Evolutionary conservation across 768 basidiomycete genomes (phyloP).

Genomic region (Phylloporus sp.): DNA sequence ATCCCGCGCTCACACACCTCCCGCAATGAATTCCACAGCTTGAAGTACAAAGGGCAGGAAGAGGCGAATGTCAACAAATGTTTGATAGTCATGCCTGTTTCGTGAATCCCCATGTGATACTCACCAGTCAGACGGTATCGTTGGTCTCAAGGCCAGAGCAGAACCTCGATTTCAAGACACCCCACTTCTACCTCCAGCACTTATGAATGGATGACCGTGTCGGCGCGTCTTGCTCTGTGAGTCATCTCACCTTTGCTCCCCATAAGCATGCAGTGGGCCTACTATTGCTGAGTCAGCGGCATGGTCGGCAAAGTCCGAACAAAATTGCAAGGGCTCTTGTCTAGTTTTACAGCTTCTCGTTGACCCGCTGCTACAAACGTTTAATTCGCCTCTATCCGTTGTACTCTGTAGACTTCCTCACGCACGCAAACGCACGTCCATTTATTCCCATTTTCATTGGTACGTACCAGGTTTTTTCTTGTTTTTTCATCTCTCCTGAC

Average conservation of each 20-base stretch:
- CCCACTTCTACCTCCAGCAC: too few species aligned
- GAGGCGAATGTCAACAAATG: too few species aligned
- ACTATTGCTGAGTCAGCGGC: conserved; percentile 30
- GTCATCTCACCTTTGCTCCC: too few species aligned
- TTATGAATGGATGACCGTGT: too few species aligned
- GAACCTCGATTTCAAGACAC: too few species aligned
- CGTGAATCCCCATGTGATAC: not conserved
- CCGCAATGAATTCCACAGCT: too few species aligned
- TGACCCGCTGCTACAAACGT: conserved; percentile 24
- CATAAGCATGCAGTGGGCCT: too few species aligned
- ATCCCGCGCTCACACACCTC: too few species aligned
- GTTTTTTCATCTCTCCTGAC: conserved; percentile 4
- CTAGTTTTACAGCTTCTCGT: conserved; percentile 18
- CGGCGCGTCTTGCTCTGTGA: too few species aligned
- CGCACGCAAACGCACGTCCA: conserved; percentile 31
- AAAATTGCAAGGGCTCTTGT: conserved; percentile 23
- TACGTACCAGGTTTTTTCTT: conserved; percentile 1
- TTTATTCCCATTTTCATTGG: conserved; percentile 33
- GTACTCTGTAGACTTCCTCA: conserved; percentile 38
- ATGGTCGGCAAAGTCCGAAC: conserved; percentile 26
- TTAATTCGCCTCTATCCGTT: conserved; percentile 29
- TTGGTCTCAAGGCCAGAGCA: not conserved
- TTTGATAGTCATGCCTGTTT: too few species aligned
- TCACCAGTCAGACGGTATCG: not conserved
- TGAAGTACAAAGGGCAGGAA: too few species aligned